phyloP scores from a whole-genome alignment of 768 basidiomycete species.

The Mycena albidolilacea region DNA sequence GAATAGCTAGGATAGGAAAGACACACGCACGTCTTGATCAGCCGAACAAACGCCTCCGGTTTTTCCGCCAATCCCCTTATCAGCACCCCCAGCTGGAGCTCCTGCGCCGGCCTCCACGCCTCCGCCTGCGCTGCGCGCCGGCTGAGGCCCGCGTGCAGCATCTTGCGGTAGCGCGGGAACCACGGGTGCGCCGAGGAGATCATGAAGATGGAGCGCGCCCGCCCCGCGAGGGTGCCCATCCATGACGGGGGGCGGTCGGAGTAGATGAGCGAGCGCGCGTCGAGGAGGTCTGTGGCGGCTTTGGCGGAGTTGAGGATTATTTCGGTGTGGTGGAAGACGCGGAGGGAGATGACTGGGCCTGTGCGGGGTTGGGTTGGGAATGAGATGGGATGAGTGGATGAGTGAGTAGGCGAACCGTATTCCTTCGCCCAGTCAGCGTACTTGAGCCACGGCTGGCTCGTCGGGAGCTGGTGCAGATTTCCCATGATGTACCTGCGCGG shows the following conservation, averaged over 20 bases:
- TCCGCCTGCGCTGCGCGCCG: constrained; percentile 50
- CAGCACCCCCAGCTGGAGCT: constrained; percentile 48
- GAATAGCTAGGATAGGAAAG: constrained; percentile 26
- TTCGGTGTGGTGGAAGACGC: constrained; percentile 53
- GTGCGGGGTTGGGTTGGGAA: background rate
- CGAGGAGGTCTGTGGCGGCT: constrained; percentile 62
- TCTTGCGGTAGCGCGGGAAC: constrained; percentile 52
- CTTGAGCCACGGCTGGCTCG: constrained; percentile 37
- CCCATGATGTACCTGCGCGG: constrained; percentile 41
- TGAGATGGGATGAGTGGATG: background rate
- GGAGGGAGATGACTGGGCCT: constrained; percentile 61
- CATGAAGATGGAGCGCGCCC: constrained; percentile 49
- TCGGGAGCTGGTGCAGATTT: constrained; percentile 46
- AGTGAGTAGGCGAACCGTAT: constrained; percentile 33
- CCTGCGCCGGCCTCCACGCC: constrained; percentile 50
- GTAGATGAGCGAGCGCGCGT: constrained; percentile 62
- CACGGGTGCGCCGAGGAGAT: constrained; percentile 50
- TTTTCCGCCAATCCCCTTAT: constrained; percentile 47
- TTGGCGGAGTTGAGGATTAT: constrained; percentile 63
- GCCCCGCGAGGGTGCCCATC: constrained; percentile 51
- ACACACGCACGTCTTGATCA: constrained; percentile 1
- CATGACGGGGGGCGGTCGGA: constrained; percentile 60
- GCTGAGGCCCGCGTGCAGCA: constrained; percentile 56
- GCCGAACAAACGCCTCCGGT: constrained; percentile 43
- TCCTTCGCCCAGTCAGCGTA: constrained; percentile 42